Conservation (phyloP, 768 basidiomycete genomes). For the Trametes villosa region DNA sequence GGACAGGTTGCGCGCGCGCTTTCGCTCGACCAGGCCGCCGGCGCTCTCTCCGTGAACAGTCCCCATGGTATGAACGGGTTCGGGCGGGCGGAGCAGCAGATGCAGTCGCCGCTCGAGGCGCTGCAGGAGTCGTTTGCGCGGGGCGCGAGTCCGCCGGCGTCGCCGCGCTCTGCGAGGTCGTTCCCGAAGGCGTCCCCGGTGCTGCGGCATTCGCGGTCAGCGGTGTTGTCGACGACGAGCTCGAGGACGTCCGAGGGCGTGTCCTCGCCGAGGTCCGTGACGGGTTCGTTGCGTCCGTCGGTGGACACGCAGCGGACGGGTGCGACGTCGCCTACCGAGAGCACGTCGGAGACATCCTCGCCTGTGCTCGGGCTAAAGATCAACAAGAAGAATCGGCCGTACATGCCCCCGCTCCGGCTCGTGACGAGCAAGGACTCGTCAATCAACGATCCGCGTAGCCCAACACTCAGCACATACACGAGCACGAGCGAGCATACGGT, state of each 20-base stretch:
- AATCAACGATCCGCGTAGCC: slow-evolving; percentile 37
- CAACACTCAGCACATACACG: slow-evolving; percentile 24
- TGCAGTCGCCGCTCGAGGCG: slow-evolving; percentile 18
- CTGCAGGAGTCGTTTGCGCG: slow-evolving; percentile 16
- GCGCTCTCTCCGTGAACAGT: slow-evolving; percentile 2
- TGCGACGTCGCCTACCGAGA: slow-evolving; percentile 40
- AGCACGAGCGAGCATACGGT: slow-evolving; percentile 17
- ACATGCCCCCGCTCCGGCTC: slow-evolving; percentile 17
- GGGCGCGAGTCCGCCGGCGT: slow-evolving; percentile 22
- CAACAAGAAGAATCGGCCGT: slow-evolving; percentile 8
- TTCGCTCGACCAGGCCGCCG: slow-evolving; percentile 19
- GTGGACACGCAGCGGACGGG: slow-evolving; percentile 28
- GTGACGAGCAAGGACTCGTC: slow-evolving; percentile 23
- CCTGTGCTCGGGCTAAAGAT: slow-evolving; percentile 24
- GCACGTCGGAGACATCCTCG: slow-evolving; percentile 40
- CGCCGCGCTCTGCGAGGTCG: slow-evolving; percentile 19
- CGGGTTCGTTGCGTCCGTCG: slow-evolving; percentile 23
- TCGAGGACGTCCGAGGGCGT: slow-evolving; percentile 12
- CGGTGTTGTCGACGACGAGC: slow-evolving; percentile 18
- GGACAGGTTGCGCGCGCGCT: slow-evolving; percentile 14
- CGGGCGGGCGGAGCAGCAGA: slow-evolving; percentile 6
- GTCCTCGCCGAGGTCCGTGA: slow-evolving; percentile 17
- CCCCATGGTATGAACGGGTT: neutral
- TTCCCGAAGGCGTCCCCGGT: slow-evolving; percentile 15
- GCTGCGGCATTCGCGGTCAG: slow-evolving; percentile 26